Evolutionary conservation across 345 rosid genomes (phyloP).

Genomic region (Anastatica hierochuntica): DNA sequence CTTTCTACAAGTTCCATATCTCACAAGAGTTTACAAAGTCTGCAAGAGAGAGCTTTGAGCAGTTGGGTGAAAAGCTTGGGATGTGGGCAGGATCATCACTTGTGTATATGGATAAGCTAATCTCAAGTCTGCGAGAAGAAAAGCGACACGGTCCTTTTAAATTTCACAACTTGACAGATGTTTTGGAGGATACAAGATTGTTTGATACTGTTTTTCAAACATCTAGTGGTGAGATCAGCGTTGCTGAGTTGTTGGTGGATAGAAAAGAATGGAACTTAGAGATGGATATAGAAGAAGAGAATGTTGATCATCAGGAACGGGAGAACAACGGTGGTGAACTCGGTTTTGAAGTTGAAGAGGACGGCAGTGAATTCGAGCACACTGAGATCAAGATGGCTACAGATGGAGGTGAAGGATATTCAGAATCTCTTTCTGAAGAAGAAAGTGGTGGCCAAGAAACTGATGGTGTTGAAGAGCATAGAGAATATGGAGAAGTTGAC

Average conservation of each 20-base stretch:
- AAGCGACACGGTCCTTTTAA: conserved; percentile 7
- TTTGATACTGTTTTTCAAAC: conserved; percentile 21
- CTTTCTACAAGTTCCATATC: neutral
- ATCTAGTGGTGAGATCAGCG: conserved; percentile 12
- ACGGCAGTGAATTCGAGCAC: neutral
- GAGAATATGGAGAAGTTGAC: conserved; percentile 12
- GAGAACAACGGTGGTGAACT: neutral
- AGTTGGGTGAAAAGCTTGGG: conserved; percentile 16
- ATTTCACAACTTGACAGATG: conserved; percentile 16
- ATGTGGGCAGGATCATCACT: conserved; percentile 21
- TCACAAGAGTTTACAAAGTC: neutral
- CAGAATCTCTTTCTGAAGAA: conserved; percentile 8
- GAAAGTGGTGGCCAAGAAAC: conserved; percentile 1
- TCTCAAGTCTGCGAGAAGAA: conserved; percentile 16
- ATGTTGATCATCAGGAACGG: neutral
- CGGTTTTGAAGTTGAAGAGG: conserved; percentile 6
- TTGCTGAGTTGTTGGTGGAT: conserved; percentile 5
- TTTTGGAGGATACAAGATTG: neutral
- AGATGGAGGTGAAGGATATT: neutral
- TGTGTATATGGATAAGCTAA: conserved; percentile 10
- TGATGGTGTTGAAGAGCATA: conserved; percentile 7
- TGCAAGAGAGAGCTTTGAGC: conserved; percentile 13
- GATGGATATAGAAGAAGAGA: conserved; percentile 4
- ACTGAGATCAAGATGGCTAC: conserved; percentile 10
- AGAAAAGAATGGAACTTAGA: conserved; percentile 6